Evolutionary conservation across 768 basidiomycete species (phyloP), one percentile per base, ranked within the genome.

Genomic region (Lactarius sanguifluus): DNA sequence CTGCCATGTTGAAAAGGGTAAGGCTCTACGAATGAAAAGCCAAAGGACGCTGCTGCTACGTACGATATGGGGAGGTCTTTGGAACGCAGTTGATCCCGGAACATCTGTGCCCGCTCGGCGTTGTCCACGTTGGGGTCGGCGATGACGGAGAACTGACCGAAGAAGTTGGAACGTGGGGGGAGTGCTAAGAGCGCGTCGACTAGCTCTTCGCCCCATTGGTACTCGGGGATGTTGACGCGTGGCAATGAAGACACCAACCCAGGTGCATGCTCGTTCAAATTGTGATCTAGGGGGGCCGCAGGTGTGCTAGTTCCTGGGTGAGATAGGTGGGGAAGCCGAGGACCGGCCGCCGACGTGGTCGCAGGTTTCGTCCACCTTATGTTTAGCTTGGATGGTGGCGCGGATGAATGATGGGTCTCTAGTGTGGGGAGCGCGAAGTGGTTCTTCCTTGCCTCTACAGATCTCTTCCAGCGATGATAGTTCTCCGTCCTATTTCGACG

Each of bases 121-220:
- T 66, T 66, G 61, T 62, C 13, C 57, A 66, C 50, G 18, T 50
- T 7, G 5, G 65, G 61, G 40, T 62, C 50, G 3, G 47, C 12
- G 6, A 66, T 16, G 61, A 62, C 23, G 38, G 65, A 66, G 23
- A 66, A 66, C 50, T 41, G 57, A 32, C 65, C 65, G 18, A 66
- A 1, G 47, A 58, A 62, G 30, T 28, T 62, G 38, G 61, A 43
- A 25, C 57, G 40, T 2, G 65, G 57, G 1, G 65, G 61, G 5
- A 58, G 23, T 0, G 23, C 30, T 16, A 23, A n/a, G 57, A 66
- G 47, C 1, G 40, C 38, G 47, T 41, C 23, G 23, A 62, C 15
- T 32, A 66, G 50, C 23, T 66, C 65, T 4, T 52, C 30, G 7
- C 23, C 16, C 65, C 57, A 54, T 54, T 66, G 65, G 25, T 62